Evolutionary conservation across 2,329 filamentous ascomycete genomes (phyloP).

Genomic region (Nectriaceae sp.): DNA sequence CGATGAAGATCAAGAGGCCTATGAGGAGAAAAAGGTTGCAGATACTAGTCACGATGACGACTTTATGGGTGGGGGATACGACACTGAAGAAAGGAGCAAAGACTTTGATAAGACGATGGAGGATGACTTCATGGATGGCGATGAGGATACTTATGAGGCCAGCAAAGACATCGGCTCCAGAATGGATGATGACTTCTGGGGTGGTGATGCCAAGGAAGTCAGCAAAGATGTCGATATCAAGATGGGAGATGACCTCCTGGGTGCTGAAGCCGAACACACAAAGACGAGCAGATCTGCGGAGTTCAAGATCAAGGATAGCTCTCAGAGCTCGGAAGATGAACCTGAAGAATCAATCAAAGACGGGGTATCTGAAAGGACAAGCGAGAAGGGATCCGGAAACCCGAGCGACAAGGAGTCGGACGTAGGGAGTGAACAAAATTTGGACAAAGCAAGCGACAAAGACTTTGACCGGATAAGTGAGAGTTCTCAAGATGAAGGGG

Average conservation of each 20-base stretch:
- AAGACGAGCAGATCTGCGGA: background rate
- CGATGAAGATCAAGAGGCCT: slow-evolving; percentile 5
- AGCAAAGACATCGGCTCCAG: background rate
- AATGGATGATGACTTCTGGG: slow-evolving; percentile 33
- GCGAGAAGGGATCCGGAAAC: slow-evolving; percentile 1
- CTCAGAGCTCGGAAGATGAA: slow-evolving; percentile 3
- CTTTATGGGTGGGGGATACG: slow-evolving; percentile 1
- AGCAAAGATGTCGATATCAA: slow-evolving; percentile 1
- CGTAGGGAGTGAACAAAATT: background rate
- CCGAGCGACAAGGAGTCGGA: background rate
- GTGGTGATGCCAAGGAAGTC: slow-evolving; percentile 14
- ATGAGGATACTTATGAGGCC: slow-evolving; percentile 1
- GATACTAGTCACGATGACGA: background rate
- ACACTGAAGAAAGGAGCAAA: background rate
- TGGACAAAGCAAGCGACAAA: background rate
- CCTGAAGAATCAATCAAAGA: slow-evolving; percentile 1
- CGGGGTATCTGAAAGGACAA: background rate
- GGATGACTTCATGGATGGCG: background rate
- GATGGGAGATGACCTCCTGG: slow-evolving; percentile 8
- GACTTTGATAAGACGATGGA: background rate
- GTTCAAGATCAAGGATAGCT: slow-evolving; percentile 2
- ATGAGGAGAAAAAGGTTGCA: slow-evolving; percentile 10
- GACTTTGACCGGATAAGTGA: no score
- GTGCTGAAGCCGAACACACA: slow-evolving; percentile 7
- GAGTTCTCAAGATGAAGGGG: no score